Evolutionary conservation across 1,284 basidiomycete species (phyloP), one percentile per base, ranked within the genome.

Genomic region (Puccinia coronata): DNA sequence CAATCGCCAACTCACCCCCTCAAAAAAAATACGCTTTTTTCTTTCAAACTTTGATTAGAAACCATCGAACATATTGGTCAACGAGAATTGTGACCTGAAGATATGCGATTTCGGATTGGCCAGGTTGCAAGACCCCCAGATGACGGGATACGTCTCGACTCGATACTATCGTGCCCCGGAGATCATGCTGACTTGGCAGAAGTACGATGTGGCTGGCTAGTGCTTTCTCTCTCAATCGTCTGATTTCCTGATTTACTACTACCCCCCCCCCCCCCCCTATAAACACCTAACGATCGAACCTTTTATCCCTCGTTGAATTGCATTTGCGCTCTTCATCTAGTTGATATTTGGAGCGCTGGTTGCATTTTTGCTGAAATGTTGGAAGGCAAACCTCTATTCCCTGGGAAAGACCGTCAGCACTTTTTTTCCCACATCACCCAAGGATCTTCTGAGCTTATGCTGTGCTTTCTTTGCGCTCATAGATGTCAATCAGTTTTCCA

Each of bases 121-220:
- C 25, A 92, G 96, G 81, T 85, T 87, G 73, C 94, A 95, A 87
- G 97, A 99, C 87, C 96, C 96, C 11, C 97, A 99, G 87, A 99
- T 99, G 97, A 99, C 97, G 5, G 97, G 97, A 82, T 99, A 99
- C 86, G 96, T 99, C 83, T 98, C 96, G 82, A 99, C 96, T 81
- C 90, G 97, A 84, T 99, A 99, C 88, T 99, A 99, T 87, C 92
- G 97, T 78, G 97, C 96, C 3, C 96, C 96, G 9, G 96, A 99
- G 87, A 99, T 99, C 88, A 99, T 99, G 97, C 90, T 99, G 86
- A 99, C 96, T 67, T 99, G 97, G 97, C 96, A 99, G 87, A 99
- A 99, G 88, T 99, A 99, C 88, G 97, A 99, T 87, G 96, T 98
- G 80, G 97, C 95, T 36, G 88, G 88, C 88, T 82, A 84, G 87